Base-by-base conservation (phyloP, 177 flowering plant genomes). In the Vitis hybrid region DNA sequence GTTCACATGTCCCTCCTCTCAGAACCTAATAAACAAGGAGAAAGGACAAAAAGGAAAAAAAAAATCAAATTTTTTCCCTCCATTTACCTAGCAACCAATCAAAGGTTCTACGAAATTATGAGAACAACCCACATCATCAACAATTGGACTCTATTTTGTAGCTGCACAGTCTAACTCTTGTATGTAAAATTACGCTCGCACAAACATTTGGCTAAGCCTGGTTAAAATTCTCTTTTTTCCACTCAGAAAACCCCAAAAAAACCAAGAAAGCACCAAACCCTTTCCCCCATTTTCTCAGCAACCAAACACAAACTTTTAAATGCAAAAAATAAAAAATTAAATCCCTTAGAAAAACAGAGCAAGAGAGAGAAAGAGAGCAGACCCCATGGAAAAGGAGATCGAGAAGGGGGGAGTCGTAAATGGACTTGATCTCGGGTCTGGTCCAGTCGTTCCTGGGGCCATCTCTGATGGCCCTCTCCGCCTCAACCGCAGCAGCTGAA, bases 381-480 rank as follows among this genome's bases (percentile, higher is more conserved):
- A 95, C 99, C n/a, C 97, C 98, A 72, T 90, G 97, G 79, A 91
- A 93, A 68, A 96, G 94, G 67, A 96, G 98, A 82, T 96, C 99
- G 59, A 96, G 94, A 73, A 92, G 67, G n/a, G 99, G 99, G 65
- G 98, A 93, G 68, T 88, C 90, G 74, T 93, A 92, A 50, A 96
- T 63, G 71, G 88, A 82, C 34, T 84, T 87, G 75, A 96, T 86
- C 68, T 92, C 84, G 1, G 81, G 78, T 65, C 82, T 80, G 19
- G 73, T 74, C 99, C 99, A 96, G 49, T 96, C 88, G 53, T 89
- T 82, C 51, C 99, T 82, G 2, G 90, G 87, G 1, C 97, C 99
- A 61, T 90, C 84, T 48, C 80, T 73, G 45, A 93, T 87, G 1
- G 87, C 73, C 69, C 91, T 77, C 66, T 91, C 98, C 1, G 99